Percentiles rank a stretch among this genome's conserved stretches.
phyloP scores from a whole-genome alignment of 2,329 filamentous ascomycete species.

The Neopestalotiopsis rosae region DNA sequence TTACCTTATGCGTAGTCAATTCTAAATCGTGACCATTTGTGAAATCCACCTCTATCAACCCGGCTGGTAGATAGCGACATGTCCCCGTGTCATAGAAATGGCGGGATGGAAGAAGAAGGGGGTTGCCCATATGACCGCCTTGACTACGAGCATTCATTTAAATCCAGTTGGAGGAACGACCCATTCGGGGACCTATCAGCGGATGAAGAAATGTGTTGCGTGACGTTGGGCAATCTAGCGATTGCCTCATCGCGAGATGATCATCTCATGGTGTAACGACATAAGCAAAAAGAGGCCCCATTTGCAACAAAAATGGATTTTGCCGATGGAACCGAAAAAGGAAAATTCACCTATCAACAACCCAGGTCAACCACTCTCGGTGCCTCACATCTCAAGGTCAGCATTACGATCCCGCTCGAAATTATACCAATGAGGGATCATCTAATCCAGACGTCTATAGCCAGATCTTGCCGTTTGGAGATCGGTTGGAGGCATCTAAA shows the following conservation, averaged over 20 bases:
- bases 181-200: neutral
- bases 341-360: neutral
- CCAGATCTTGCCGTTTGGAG: neutral
- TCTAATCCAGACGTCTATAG: neutral
- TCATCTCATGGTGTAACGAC: constrained; percentile 14
- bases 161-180: neutral
- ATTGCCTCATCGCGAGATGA: constrained; percentile 11
- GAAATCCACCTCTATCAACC: neutral
- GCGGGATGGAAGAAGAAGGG: neutral
- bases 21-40: constrained; percentile 4
- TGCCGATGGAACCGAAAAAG: neutral
- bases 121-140: neutral
- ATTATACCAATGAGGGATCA: neutral
- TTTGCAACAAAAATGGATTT: neutral
- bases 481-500: neutral
- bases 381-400: neutral
- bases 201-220: neutral
- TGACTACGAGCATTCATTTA: neutral
- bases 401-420: neutral
- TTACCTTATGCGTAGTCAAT: neutral
- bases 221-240: constrained; percentile 4
- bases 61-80: neutral
- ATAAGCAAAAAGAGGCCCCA: neutral
- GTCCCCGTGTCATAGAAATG: neutral
- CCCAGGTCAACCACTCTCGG: neutral